These are phyloP conservation scores for Suillus luteus DNA, from an alignment of 768 basidiomycete species.

Conservation along the genomic window DNA sequence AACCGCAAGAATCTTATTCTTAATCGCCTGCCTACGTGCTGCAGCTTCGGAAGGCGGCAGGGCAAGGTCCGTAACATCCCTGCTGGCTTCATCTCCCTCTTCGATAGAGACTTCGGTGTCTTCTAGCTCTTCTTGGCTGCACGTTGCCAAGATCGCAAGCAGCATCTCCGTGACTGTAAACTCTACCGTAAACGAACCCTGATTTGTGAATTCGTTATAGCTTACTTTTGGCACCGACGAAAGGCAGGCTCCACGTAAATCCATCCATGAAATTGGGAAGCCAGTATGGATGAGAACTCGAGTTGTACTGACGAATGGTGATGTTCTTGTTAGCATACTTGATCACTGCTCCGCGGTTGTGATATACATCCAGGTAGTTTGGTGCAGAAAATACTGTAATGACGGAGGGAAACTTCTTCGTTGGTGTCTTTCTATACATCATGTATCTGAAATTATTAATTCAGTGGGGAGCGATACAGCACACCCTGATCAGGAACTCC, in stretches of 20 bases:
- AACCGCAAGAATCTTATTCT: constrained; percentile 92
- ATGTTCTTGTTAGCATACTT: constrained; percentile 98
- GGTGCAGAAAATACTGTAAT: constrained; percentile 99
- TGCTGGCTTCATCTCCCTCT: constrained; percentile 40
- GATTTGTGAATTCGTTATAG: constrained; percentile 7
- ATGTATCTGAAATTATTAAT: constrained; percentile 56
- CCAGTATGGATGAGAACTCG: constrained; percentile 87
- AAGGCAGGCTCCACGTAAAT: constrained; percentile 98
- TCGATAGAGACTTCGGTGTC: constrained; percentile 47
- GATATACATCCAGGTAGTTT: constrained; percentile 96
- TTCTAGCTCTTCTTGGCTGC: constrained; percentile 90
- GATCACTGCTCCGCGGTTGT: constrained; percentile 95
- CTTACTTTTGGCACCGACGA: constrained; percentile 97
- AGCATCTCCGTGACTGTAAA: constrained; percentile 93
- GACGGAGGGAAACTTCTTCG: constrained; percentile 94
- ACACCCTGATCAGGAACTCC: constrained; percentile 21
- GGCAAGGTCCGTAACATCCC: constrained; percentile 28
- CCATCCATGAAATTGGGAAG: constrained; percentile 98
- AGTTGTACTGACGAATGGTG: constrained; percentile 89
- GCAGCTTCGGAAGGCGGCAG: constrained; percentile 44
- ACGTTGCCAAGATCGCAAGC: constrained; percentile 90
- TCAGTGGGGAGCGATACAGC: neutral
- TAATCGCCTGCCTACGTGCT: constrained; percentile 76
- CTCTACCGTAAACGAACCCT: constrained; percentile 1
- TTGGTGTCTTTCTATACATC: constrained; percentile 95